Base-by-base conservation (phyloP, 2,329 filamentous ascomycete genomes). In the Epichloe glyceriae region DNA sequence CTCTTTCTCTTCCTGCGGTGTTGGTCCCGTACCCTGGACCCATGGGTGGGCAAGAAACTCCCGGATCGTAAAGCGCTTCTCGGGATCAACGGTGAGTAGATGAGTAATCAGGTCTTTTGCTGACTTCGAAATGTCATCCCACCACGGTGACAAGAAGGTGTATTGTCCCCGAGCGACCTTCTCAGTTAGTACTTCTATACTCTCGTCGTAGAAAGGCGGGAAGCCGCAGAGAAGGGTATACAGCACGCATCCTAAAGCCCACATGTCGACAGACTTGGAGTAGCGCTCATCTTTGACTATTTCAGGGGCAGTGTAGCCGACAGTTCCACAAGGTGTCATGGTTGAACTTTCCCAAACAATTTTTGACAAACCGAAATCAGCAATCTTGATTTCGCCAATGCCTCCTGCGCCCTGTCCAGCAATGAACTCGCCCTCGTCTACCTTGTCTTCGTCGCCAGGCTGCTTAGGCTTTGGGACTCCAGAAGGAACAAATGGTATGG, bases 281-380 rank as follows among this genome's bases (percentile, higher is more conserved):
- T 98, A 98, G 20, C 90, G 82, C 70, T 98, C 93, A 68, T 98
- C 93, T 70, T 97, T 97, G 65, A 98, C 93, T 55, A 98, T 98
- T 65, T 98, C 93, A 7, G 93, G 93, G 3, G 93, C 93, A 4
- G 93, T 97, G 70, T 98, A 98, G 42, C 93, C 93, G 52, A 97
- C 93, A 0, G 93, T 98, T 52, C 93, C 93, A 66, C 93, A 98
- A n/a, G 93, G 93, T 3, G 93, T 98, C 88, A 96, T 97, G 10
- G 93, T 98, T 64, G 95, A 87, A 59, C 82, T 93, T 61, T 97
- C 93, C 93, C 93, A 98, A 15, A 98, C 88, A 57, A 98, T 86
- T 71, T 98, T 98, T 56, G 91, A 96, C 10, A 98, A 75, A 50
- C 93, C 93, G 64, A 98, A 98, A 64, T 98, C 93, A 64, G 93